Base-by-base conservation (phyloP, 371 early-diverging fungal genomes). In the Apophysomyces ossiformis region DNA sequence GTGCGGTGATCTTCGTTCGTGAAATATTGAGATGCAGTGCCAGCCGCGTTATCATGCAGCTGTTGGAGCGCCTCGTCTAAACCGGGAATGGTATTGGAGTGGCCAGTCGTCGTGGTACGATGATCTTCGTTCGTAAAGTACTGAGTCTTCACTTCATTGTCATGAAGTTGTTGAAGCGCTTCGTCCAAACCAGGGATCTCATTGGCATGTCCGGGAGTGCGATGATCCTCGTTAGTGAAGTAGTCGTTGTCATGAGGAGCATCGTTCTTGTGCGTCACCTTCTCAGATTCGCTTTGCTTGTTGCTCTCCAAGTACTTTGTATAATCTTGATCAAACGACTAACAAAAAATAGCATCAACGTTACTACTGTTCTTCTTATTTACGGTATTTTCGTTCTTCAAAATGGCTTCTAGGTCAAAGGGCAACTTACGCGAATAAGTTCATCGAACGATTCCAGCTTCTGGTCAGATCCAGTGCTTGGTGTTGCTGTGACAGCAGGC, bases 191-290 rank as follows among this genome's bases (percentile, higher is more conserved):
- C 54, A 26, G 54, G 32, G 32, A 32, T 54, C 16, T 54, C 54
- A n/a, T 54, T 32, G 2, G 9, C 37, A 15, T 58, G 58, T 35
- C 38, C 58, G 2, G 0, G 15, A 7, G 37, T 58, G 26, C 41
- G 38, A 36, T 36, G 38, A 36, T 50, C 54, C 21, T 50, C 45
- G 16, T 65, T 57, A 36, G 44, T 58, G 5, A 61, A 58, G 39
- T 46, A 45, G 11, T 36, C 37, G 5, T 13, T 35, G 13, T 18
- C n/a, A 7, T 58, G 37, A 7, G n/a, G 37, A 12, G 13, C 37
- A 36, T 58, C 74, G 37, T 78, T 76, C 57, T 78, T 75, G 58
- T 81, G 77, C 6, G 71, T 81, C 2, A 77, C 75, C 7, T 37
- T 64, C 58, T 71, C 70, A 9, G 59, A 68, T 60, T 72, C 74